A percentile compares a stretch with the other conserved stretches of the same genome.
Conservation (phyloP, 495 filamentous ascomycete genomes). For the Pyrenula massariospora region DNA sequence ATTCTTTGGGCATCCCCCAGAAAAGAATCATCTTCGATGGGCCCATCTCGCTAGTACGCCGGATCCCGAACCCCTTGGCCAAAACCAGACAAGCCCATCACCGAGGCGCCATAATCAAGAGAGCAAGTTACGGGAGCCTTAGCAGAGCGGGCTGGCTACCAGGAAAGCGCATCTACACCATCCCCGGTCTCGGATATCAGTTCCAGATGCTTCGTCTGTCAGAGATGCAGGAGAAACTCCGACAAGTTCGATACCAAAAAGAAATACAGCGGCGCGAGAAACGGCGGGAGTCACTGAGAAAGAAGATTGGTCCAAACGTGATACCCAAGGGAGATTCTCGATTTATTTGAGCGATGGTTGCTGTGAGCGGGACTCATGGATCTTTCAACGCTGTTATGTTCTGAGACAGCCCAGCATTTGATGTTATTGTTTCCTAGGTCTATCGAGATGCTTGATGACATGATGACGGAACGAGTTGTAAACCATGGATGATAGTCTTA, state of each 20-base stretch:
- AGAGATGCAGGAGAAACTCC: slow-evolving; percentile 39
- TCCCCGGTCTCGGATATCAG: slow-evolving; percentile 32
- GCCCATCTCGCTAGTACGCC: slow-evolving; percentile 20
- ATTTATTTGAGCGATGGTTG: neutral
- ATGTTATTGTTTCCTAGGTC: slow-evolving; percentile 18
- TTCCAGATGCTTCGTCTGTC: slow-evolving; percentile 41
- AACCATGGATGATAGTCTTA: neutral
- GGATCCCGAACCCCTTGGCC: slow-evolving; percentile 37
- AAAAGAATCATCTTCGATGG: slow-evolving; percentile 36
- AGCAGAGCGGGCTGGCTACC: neutral
- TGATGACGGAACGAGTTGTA: slow-evolving; percentile 30
- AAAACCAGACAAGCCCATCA: slow-evolving; percentile 15
- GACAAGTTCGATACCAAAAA: slow-evolving; percentile 46
- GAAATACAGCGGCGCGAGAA: slow-evolving; percentile 46
- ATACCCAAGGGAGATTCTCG: neutral
- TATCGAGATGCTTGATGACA: slow-evolving; percentile 34
- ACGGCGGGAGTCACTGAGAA: slow-evolving; percentile 50
- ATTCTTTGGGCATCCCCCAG: slow-evolving; percentile 41
- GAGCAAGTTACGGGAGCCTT: neutral
- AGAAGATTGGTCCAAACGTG: slow-evolving; percentile 41
- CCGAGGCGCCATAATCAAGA: slow-evolving; percentile 7
- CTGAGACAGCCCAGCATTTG: neutral
- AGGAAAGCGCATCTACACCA: slow-evolving; percentile 7
- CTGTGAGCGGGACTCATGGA: neutral
- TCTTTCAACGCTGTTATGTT: neutral